Conservation (phyloP, 1,284 basidiomycete genomes). For the Tranzscheliella williamsii region DNA sequence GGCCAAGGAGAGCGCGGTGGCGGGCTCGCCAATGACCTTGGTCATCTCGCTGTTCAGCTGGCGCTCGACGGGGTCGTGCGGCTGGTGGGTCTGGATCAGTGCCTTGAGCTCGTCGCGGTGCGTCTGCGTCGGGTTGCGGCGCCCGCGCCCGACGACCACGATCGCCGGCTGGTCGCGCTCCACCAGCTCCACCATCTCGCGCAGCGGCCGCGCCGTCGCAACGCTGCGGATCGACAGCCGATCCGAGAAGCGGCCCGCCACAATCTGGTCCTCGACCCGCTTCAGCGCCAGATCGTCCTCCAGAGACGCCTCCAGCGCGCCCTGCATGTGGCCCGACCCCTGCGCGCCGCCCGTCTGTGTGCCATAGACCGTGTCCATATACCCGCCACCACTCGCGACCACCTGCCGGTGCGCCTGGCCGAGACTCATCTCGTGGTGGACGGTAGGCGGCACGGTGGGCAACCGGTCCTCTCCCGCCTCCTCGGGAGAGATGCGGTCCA, state of each 20-base stretch:
- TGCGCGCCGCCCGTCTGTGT: conserved; percentile 9
- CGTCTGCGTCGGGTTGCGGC: conserved; percentile 49
- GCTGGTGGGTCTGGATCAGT: conserved; percentile 13
- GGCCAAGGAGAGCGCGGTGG: conserved; percentile 38
- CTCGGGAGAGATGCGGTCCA: conserved; percentile 31
- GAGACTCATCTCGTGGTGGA: conserved; percentile 43
- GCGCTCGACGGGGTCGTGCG: conserved; percentile 17
- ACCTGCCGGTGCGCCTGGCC: conserved; percentile 4
- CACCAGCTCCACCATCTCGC: conserved; percentile 15
- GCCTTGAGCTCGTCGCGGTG: conserved; percentile 48
- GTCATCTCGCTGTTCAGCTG: conserved; percentile 48
- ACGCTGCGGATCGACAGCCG: conserved; percentile 16
- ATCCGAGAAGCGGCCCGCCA: conserved; percentile 8
- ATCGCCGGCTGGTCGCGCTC: conserved; percentile 31
- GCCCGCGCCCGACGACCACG: conserved; percentile 44
- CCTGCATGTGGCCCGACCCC: conserved; percentile 6
- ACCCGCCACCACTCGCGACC: conserved; percentile 5
- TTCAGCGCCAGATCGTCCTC: conserved; percentile 50
- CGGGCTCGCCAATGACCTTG: conserved; percentile 52
- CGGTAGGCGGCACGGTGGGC: conserved; percentile 41
- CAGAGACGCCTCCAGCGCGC: conserved; percentile 42
- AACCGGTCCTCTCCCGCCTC: conserved; percentile 32
- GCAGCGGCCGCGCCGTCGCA: conserved; percentile 23
- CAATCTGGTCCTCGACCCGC: conserved; percentile 28
- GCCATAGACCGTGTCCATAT: conserved; percentile 50